These are phyloP conservation scores for Nannochloris sp. DNA, from an alignment of 139 green algal species.

Conservation along the genomic window DNA sequence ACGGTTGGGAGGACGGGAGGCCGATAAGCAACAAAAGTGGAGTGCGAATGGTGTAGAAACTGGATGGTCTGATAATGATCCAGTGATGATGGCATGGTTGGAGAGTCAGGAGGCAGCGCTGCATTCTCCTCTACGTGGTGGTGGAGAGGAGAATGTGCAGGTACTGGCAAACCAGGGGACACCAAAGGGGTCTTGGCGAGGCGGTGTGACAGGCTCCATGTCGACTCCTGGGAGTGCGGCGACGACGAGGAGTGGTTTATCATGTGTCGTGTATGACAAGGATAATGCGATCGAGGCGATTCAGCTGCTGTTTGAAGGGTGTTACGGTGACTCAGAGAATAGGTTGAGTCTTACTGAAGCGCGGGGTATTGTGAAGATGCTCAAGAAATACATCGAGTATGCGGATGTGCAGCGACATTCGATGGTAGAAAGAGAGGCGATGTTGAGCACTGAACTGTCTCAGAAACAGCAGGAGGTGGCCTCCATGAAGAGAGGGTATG, in stretches of 20 bases:
- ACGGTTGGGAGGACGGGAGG: no score
- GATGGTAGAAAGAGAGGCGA: constrained; percentile 1
- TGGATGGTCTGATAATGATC: no score
- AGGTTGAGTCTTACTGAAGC: background rate
- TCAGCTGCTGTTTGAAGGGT: background rate
- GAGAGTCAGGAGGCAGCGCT: no score
- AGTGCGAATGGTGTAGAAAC: no score
- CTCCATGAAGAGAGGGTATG: background rate
- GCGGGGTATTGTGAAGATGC: background rate
- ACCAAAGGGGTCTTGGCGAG: no score
- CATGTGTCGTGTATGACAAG: background rate
- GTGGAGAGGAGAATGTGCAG: no score
- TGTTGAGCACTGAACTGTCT: background rate
- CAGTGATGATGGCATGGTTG: no score
- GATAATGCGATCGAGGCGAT: background rate
- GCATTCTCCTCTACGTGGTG: no score
- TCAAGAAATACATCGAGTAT: background rate
- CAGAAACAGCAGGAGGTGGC: background rate
- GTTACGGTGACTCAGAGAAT: background rate
- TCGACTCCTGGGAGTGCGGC: background rate
- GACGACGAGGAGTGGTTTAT: background rate
- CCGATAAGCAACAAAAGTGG: no score
- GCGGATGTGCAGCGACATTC: background rate
- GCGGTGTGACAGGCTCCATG: no score
- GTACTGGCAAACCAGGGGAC: no score